These are phyloP conservation scores for Claviceps sp. DNA, from an alignment of 2,329 filamentous ascomycete species.

Conservation along the genomic window DNA sequence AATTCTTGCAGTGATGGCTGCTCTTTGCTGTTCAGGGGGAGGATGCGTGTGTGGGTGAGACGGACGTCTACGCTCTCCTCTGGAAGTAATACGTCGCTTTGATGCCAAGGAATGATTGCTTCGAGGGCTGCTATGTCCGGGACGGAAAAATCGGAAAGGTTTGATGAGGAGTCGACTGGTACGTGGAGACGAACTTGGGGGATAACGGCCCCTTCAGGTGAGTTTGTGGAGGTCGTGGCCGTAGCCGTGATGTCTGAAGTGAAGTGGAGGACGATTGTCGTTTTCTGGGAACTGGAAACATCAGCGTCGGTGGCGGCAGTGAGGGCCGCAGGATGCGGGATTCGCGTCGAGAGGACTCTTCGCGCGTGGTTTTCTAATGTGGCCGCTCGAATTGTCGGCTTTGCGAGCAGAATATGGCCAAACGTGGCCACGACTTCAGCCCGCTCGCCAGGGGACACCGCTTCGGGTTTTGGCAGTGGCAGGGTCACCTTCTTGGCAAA, in stretches of 20 bases:
- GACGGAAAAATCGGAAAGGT: constrained; percentile 16
- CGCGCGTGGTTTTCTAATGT: constrained; percentile 3
- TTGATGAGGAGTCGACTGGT: constrained; percentile 16
- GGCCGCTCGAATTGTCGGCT: constrained; percentile 6
- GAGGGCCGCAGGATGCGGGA: constrained; percentile 34
- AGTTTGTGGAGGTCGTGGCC: background rate
- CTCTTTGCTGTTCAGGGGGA: constrained; percentile 23
- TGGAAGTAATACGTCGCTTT: constrained; percentile 33
- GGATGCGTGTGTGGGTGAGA: constrained; percentile 22
- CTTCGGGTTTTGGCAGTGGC: background rate
- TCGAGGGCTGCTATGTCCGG: constrained; percentile 18
- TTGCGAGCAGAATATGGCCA: constrained; percentile 34
- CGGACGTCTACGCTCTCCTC: constrained; percentile 33
- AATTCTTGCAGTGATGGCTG: constrained; percentile 29
- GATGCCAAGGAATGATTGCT: constrained; percentile 16
- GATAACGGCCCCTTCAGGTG: background rate
- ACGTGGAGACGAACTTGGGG: constrained; percentile 17
- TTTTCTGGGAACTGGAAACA: constrained; percentile 12
- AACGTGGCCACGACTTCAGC: constrained; percentile 28
- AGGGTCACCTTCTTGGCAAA: background rate
- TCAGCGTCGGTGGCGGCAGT: constrained; percentile 22
- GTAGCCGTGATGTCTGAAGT: constrained; percentile 17
- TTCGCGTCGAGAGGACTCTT: constrained; percentile 29
- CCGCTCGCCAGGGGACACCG: background rate
- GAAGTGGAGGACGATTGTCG: constrained; percentile 33